phyloP scores from a whole-genome alignment of 768 basidiomycete species.

The Serendipita sp. region DNA sequence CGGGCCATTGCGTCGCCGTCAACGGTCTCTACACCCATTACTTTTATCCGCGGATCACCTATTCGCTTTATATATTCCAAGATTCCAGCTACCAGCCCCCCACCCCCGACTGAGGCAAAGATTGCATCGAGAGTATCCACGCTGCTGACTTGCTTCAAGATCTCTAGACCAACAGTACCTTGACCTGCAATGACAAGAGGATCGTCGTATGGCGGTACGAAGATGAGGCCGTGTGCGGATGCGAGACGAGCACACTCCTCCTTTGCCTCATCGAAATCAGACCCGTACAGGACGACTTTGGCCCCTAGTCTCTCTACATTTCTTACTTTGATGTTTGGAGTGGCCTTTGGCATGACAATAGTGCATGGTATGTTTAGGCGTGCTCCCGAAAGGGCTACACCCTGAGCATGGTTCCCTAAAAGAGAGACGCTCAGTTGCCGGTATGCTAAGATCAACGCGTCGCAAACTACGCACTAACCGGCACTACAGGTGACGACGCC shows the following conservation, averaged over 20 bases:
- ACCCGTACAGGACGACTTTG: slow-evolving; percentile 82
- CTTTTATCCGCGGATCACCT: slow-evolving; percentile 63
- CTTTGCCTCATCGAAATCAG: slow-evolving; percentile 94
- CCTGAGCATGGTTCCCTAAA: slow-evolving; percentile 94
- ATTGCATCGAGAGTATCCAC: slow-evolving; percentile 67
- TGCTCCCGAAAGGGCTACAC: slow-evolving; percentile 87
- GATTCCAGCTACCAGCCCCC: slow-evolving; percentile 83
- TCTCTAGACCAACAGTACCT: slow-evolving; percentile 88
- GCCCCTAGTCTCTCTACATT: slow-evolving; percentile 92
- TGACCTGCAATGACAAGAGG: slow-evolving; percentile 95
- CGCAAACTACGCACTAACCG: slow-evolving; percentile 56
- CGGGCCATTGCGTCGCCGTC: slow-evolving; percentile 90
- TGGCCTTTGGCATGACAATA: slow-evolving; percentile 96
- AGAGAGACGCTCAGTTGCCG: background rate
- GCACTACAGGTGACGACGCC: slow-evolving; percentile 97
- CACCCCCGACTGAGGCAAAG: slow-evolving; percentile 87
- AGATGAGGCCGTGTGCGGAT: slow-evolving; percentile 54
- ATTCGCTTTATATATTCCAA: slow-evolving; percentile 86
- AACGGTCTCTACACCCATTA: slow-evolving; percentile 84
- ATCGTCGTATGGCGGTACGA: slow-evolving; percentile 95
- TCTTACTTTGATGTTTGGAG: slow-evolving; percentile 89
- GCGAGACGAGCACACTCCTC: slow-evolving; percentile 82
- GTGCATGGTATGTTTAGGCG: slow-evolving; percentile 83
- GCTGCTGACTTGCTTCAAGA: slow-evolving; percentile 68
- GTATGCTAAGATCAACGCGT: slow-evolving; percentile 6